A percentile compares a stretch with the other conserved stretches of the same genome.
These are phyloP conservation scores for Neostapfia colusana DNA, from an alignment of 176 grass and related monocot species.

Conservation along the genomic window DNA sequence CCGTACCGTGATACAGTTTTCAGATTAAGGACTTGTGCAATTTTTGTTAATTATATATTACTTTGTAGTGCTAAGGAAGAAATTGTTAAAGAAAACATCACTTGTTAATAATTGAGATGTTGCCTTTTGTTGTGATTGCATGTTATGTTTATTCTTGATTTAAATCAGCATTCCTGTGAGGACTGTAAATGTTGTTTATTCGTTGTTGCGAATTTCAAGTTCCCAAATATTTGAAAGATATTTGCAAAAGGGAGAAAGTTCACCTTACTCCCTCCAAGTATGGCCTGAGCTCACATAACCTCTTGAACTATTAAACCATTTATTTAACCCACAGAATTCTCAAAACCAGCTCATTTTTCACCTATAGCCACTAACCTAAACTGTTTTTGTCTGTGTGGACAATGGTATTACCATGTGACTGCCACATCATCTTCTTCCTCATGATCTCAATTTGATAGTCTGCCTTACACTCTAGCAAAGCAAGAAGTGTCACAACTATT, in stretches of 20 bases:
- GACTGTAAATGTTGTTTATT: background rate
- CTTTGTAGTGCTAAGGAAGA: background rate
- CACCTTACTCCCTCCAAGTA: too few species aligned
- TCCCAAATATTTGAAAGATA: background rate
- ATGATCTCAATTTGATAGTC: too few species aligned
- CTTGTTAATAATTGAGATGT: background rate
- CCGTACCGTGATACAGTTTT: background rate
- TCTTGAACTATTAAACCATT: too few species aligned
- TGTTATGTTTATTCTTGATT: background rate
- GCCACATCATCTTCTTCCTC: too few species aligned
- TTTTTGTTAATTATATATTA: background rate
- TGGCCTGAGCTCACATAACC: too few species aligned
- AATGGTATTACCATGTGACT: too few species aligned
- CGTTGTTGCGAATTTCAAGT: background rate
- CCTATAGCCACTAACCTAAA: too few species aligned
- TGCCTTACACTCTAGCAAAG: too few species aligned
- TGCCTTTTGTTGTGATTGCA: background rate
- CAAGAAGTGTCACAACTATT: too few species aligned
- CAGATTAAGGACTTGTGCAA: background rate
- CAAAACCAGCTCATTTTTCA: too few species aligned
- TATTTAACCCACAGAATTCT: too few species aligned
- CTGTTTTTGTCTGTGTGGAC: too few species aligned
- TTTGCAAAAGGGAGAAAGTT: background rate
- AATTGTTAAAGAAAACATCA: background rate
- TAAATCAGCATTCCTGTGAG: background rate